Percentiles rank a stretch among this genome's conserved stretches.
Conservation (phyloP, 495 filamentous ascomycete species). For the Aspergillus egyptiacus region DNA sequence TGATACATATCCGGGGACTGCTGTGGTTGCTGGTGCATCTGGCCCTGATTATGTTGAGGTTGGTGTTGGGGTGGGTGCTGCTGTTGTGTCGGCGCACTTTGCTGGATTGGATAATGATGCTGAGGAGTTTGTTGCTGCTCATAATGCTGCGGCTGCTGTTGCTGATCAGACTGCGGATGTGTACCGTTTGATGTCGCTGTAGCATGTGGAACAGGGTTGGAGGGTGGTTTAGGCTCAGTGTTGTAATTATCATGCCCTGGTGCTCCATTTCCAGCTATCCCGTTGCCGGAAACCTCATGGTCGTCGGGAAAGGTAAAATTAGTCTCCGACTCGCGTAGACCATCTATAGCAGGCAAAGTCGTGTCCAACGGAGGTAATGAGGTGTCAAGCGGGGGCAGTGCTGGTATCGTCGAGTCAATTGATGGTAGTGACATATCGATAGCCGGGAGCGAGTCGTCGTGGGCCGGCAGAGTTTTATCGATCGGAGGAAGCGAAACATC, state of each 20-base stretch:
- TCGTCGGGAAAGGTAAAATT: slow-evolving; percentile 54
- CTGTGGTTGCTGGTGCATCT: slow-evolving; percentile 31
- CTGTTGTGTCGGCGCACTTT: slow-evolving; percentile 9
- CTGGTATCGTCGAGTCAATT: slow-evolving; percentile 27
- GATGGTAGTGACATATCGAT: slow-evolving; percentile 29
- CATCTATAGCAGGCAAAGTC: slow-evolving; percentile 27
- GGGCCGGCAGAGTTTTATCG: slow-evolving; percentile 30
- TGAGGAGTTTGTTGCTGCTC: slow-evolving; percentile 16
- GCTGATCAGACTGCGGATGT: slow-evolving; percentile 20
- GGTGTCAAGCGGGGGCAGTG: slow-evolving; percentile 23
- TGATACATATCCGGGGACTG: slow-evolving; percentile 34
- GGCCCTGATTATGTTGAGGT: slow-evolving; percentile 23
- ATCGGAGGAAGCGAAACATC: slow-evolving; percentile 37
- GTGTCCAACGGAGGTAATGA: slow-evolving; percentile 33
- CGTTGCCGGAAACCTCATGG: background rate
- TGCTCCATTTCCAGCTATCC: slow-evolving; percentile 4
- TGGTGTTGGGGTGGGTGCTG: slow-evolving; percentile 19
- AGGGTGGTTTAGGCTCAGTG: slow-evolving; percentile 11
- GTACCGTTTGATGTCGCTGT: slow-evolving; percentile 29
- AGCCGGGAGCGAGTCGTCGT: slow-evolving; percentile 22
- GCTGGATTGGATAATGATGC: slow-evolving; percentile 12
- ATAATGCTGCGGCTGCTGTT: slow-evolving; percentile 11
- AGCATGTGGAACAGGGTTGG: slow-evolving; percentile 14
- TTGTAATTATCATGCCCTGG: slow-evolving; percentile 19
- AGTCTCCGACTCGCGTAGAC: slow-evolving; percentile 26